Evolutionary conservation across 2,329 filamentous ascomycete species (phyloP), one percentile per base, ranked within the genome.

Genomic region (Penicillium crustosum): DNA sequence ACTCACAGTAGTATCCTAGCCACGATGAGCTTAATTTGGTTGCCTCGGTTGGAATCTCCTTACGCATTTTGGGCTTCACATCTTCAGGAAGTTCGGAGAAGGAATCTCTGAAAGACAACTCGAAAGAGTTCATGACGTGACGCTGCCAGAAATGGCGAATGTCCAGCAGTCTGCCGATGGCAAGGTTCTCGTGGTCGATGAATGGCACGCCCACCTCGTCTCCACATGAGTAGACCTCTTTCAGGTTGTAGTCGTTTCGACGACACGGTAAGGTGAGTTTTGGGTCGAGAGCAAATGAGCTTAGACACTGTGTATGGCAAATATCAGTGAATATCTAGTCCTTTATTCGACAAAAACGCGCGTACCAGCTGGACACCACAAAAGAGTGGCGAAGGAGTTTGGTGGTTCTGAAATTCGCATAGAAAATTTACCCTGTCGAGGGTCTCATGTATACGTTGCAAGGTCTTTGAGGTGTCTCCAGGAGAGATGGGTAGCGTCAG

Each of bases 141-240:
- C 71, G 68, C 36, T 76, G 72, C 75, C 75, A 79, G 57, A 78
- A 78, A 57, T 75, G 75, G 15, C 75, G 71, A 19, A 78, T 72
- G 39, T 77, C 71, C 25, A 78, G 54, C n/a, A 78, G 45, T 8
- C 62, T 67, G 27, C 61, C 21, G 5, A 76, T 61, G 42, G 76
- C 62, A 4, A 76, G 55, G 2, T 59, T 50, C 0, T 62, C 55
- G 3, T 62, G 53, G 4, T 58, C 35, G 21, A 70, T 61, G 15
- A 68, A 60, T 4, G 65, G 55, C 3, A 33, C 44, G 7, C 39
- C 49, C 13, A 41, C 23, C 9, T 49, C 29, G 1, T 39, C 17
- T 6, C 29, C 42, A 35, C 63, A 66, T 29, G 64, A 64, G 39
- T 73, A 77, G 1, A 76, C 68, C 10, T 53, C 50, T 2, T 35